A percentile compares a stretch with the other conserved stretches of the same genome.
These are phyloP conservation scores for Pythium plurisporium DNA, from an alignment of 352 stramenopile genomes.

Conservation along the genomic window DNA sequence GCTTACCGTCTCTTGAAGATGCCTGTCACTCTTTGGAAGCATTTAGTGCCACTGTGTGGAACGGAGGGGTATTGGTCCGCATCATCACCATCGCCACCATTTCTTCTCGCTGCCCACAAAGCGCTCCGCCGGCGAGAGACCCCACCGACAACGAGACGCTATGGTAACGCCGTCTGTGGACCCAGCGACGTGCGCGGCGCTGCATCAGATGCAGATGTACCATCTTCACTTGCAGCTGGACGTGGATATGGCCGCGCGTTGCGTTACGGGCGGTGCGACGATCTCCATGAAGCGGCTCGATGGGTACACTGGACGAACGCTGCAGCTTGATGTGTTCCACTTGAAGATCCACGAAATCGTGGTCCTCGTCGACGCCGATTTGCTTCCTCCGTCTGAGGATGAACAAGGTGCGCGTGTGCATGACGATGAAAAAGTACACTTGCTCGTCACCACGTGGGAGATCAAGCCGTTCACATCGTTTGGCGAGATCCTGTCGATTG, in stretches of 20 bases:
- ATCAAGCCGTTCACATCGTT: conserved; percentile 63
- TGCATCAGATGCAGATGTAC: conserved; percentile 44
- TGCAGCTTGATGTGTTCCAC: conserved; percentile 64
- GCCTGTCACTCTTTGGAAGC: conserved; percentile 6
- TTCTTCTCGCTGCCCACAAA: too few relatives aligned
- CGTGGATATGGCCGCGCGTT: conserved; percentile 33
- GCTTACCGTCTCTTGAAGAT: conserved; percentile 4
- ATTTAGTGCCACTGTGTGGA: conserved; percentile 7
- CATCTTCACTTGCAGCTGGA: conserved; percentile 50
- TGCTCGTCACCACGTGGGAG: conserved; percentile 23
- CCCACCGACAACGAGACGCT: neutral
- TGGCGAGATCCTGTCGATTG: conserved; percentile 48
- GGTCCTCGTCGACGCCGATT: conserved; percentile 12
- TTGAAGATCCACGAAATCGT: conserved; percentile 46
- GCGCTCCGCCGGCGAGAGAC: too few relatives aligned
- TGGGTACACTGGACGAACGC: neutral
- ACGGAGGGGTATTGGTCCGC: neutral
- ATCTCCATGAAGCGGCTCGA: conserved; percentile 32
- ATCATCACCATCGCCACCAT: neutral
- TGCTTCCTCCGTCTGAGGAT: neutral
- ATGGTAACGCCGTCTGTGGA: conserved; percentile 23
- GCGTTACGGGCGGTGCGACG: conserved; percentile 30
- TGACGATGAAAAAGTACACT: neutral
- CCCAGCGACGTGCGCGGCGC: conserved; percentile 56
- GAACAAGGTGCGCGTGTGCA: neutral